Base-by-base conservation (phyloP, 2,329 filamentous ascomycete genomes). In the Colletotrichum scovillei region DNA sequence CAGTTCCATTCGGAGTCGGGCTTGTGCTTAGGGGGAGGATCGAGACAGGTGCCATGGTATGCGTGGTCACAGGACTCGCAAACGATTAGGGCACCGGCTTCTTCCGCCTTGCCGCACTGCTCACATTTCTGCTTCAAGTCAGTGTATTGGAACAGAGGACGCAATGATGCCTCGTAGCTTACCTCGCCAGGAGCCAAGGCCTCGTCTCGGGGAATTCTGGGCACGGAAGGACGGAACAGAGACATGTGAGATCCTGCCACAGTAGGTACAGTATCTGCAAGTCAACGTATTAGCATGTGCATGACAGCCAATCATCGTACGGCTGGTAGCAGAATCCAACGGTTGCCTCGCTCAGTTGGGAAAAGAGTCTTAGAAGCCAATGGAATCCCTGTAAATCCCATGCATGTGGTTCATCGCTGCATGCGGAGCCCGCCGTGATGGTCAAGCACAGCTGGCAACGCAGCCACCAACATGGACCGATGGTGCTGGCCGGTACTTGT, bases 191-290 rank as follows among this genome's bases (percentile, higher is more conserved):
- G 78, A n/a, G 80, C 77, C 11, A 81, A 77, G 28, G 81, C 75
- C 69, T 91, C 89, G 69, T 91, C 90, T 67, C 89, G 86, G 24
- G 88, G 87, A 72, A 92, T 87, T 75, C 91, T 89, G 22, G 92
- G 94, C 19, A 92, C 92, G 30, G 93, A 92, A 69, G 96, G 94
- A 66, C 96, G 94, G 80, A 97, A 95, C 79, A 96, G 91, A 74
- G 94, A 97, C 95, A 98, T 98, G 84, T 98, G 95, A 65, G 96
- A 98, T 67, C 97, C 97, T 76, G 95, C 95, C 77, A 99, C 95
- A 42, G 94, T 98, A 56, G 96, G 95, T 46, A 92, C 89, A 56
- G 87, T 86, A 82, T 91, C 89, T 87, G 80, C 76, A 82, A 74
- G 78, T 78, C 76, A 78, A 77, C 14, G 19, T 12, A n/a, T 75